phyloP scores from a whole-genome alignment of 148 eudicot genomes.

The Oxyria digyna region DNA sequence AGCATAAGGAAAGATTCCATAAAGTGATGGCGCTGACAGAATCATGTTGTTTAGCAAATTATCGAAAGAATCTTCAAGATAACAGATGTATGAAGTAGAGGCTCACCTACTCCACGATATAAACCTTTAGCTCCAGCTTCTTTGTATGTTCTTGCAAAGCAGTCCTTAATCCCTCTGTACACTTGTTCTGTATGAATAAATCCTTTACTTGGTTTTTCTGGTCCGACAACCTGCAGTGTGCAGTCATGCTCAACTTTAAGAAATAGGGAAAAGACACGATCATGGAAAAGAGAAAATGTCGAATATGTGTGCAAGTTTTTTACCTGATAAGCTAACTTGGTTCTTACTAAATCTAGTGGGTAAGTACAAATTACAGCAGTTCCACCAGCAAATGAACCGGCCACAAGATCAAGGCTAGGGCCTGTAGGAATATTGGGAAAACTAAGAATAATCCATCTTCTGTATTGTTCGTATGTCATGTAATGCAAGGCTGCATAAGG shows the following conservation, averaged over 20 bases:
- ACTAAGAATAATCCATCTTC: constrained; percentile 55
- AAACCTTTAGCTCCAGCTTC: constrained; percentile 81
- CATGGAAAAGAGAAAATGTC: neutral
- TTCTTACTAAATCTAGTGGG: constrained; percentile 93
- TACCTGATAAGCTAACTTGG: constrained; percentile 95
- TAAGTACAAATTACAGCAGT: constrained; percentile 96
- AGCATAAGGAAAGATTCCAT: constrained; percentile 92
- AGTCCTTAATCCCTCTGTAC: constrained; percentile 71
- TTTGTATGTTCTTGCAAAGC: constrained; percentile 67
- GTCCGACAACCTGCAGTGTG: constrained; percentile 61
- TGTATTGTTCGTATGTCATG: constrained; percentile 91
- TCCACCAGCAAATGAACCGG: constrained; percentile 97
- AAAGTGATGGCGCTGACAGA: constrained; percentile 76
- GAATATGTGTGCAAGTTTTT: neutral
- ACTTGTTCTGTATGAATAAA: constrained; percentile 38
- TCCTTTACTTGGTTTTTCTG: constrained; percentile 41
- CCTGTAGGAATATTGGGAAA: constrained; percentile 62
- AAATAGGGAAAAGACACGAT: neutral
- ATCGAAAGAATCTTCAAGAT: neutral
- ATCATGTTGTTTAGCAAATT: neutral
- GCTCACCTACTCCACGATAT: constrained; percentile 90
- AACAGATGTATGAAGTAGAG: neutral
- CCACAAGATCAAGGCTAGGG: constrained; percentile 87
- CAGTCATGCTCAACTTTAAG: constrained; percentile 11
- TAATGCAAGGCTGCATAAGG: constrained; percentile 95